phyloP scores from a whole-genome alignment of 2,329 filamentous ascomycete species.

The Westerdykella sp. region DNA sequence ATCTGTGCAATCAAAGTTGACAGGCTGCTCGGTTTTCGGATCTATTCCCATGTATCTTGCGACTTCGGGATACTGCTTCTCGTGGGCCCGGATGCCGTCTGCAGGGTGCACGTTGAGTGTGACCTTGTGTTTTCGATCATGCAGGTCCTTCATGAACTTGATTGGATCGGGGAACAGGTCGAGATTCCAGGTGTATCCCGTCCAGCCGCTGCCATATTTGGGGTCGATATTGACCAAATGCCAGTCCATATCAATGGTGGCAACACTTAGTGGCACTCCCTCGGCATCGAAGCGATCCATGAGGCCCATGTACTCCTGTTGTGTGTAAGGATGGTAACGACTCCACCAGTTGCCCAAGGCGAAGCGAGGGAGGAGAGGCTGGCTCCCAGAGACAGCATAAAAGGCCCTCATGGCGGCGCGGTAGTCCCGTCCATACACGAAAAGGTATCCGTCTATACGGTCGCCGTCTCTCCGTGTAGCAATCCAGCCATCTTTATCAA shows the following conservation, averaged over 20 bases:
- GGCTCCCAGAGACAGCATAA: constrained; percentile 51
- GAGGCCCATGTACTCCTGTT: constrained; percentile 51
- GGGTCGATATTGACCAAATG: constrained; percentile 46
- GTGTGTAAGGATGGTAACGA: constrained; percentile 54
- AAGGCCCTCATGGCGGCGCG: constrained; percentile 49
- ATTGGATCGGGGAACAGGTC: constrained; percentile 53
- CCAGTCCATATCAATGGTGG: constrained; percentile 63
- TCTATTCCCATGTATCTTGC: constrained; percentile 50
- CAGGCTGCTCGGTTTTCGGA: constrained; percentile 45
- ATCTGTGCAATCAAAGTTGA: constrained; percentile 52
- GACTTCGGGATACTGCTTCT: constrained; percentile 52
- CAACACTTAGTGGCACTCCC: constrained; percentile 53
- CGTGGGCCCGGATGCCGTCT: constrained; percentile 52
- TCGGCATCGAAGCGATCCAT: constrained; percentile 51
- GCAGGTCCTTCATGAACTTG: constrained; percentile 48
- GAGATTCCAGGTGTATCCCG: constrained; percentile 58
- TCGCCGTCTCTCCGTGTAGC: constrained; percentile 43
- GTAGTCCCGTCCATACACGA: constrained; percentile 54
- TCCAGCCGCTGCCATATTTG: constrained; percentile 47
- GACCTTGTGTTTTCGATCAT: constrained; percentile 47
- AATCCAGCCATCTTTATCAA: constrained; percentile 50
- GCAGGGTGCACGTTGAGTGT: constrained; percentile 59
- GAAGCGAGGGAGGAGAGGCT: constrained; percentile 53
- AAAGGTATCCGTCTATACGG: constrained; percentile 55
- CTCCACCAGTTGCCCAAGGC: constrained; percentile 62